Conservation (phyloP, 306 rosid species). For the Astragalus glycyphyllos region DNA sequence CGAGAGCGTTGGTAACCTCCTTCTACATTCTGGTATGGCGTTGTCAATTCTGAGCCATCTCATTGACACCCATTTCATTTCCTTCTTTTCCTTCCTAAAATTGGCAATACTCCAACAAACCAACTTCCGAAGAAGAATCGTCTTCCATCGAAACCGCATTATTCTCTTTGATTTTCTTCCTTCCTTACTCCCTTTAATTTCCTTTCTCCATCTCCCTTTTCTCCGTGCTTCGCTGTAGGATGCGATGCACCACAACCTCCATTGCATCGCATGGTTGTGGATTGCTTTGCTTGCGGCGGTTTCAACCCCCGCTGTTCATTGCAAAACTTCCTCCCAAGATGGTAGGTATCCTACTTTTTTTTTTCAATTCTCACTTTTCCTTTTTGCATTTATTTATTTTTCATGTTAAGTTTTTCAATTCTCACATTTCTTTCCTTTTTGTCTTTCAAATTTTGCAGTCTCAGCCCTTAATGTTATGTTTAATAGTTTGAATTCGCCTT, state of each 20-base stretch:
- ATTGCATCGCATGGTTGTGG: conserved; percentile 63
- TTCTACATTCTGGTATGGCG: too few species aligned
- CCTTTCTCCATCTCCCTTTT: neutral
- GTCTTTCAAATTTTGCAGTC: conserved; percentile 53
- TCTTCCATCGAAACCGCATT: conserved; percentile 12
- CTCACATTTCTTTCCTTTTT: neutral
- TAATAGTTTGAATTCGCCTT: conserved; percentile 69
- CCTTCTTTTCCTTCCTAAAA: too few species aligned
- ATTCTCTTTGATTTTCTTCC: conserved; percentile 13
- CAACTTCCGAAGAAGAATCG: neutral
- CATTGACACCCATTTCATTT: too few species aligned
- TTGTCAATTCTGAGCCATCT: too few species aligned
- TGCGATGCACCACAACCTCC: conserved; percentile 52
- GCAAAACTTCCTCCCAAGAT: conserved; percentile 54
- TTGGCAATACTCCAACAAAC: neutral
- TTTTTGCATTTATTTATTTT: too few species aligned
- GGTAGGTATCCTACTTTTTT: conserved; percentile 36
- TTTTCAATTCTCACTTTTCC: neutral
- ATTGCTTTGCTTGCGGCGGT: conserved; percentile 56
- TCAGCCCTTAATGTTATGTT: conserved; percentile 81
- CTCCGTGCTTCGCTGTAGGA: neutral
- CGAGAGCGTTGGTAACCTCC: too few species aligned
- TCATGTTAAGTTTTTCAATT: neutral
- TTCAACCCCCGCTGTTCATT: conserved; percentile 49
- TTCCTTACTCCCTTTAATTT: neutral